Percentiles rank a stretch among this genome's conserved stretches.
These are phyloP conservation scores for Kluyveromyces siamensis DNA, from an alignment of 805 yeast genomes.

Conservation along the genomic window DNA sequence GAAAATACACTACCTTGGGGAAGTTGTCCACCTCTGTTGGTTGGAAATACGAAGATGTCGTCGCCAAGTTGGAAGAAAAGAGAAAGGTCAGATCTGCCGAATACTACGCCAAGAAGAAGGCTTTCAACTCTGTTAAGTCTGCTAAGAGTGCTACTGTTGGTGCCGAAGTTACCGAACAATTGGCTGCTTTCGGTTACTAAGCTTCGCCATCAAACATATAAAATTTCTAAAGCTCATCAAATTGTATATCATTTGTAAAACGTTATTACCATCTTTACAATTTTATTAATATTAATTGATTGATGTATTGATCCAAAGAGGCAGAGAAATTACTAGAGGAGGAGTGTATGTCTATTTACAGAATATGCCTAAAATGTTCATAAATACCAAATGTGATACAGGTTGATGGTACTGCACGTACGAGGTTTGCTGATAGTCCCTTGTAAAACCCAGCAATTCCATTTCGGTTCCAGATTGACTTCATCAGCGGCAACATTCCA, in stretches of 20 bases:
- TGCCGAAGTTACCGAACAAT: conserved; percentile 84
- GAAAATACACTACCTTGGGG: conserved; percentile 98
- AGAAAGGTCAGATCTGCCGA: conserved; percentile 98
- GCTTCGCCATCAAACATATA: conserved; percentile 17
- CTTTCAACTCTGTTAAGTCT: conserved; percentile 81
- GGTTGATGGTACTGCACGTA: conserved; percentile 87
- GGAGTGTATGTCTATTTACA: background rate
- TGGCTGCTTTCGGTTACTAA: conserved; percentile 97
- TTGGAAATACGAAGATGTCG: conserved; percentile 99
- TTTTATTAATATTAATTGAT: background rate
- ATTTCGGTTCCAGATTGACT: conserved; percentile 36
- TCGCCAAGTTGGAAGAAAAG: conserved; percentile 96
- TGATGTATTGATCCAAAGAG: background rate
- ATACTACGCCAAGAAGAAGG: conserved; percentile 97
- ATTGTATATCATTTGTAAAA: conserved; percentile 7
- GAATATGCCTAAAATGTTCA: conserved; percentile 43
- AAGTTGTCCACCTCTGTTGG: conserved; percentile 95
- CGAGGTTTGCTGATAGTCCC: conserved; percentile 69
- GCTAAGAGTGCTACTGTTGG: conserved; percentile 84
- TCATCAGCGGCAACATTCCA: conserved; percentile 24
- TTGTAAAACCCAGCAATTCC: conserved; percentile 70
- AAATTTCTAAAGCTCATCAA: conserved; percentile 1
- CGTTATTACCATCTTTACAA: conserved; percentile 6
- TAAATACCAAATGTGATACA: conserved; percentile 83
- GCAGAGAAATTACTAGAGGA: background rate